phyloP scores from a whole-genome alignment of 495 filamentous ascomycete genomes.

The Annulohypoxylon stygium region DNA sequence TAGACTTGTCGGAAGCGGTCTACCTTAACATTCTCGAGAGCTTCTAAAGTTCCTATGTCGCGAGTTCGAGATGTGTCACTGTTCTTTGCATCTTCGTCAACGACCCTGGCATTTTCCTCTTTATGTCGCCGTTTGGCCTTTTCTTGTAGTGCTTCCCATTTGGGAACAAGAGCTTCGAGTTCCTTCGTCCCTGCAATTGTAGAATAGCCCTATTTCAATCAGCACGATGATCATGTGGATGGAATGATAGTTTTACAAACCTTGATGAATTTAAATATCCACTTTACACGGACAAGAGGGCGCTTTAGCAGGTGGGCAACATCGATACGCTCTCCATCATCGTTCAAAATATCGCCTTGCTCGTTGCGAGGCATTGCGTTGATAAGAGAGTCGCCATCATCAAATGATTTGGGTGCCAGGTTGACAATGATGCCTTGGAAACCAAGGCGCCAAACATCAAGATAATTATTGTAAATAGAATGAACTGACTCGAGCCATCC shows the following conservation, averaged over 20 bases:
- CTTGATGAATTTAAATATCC: constrained; percentile 86
- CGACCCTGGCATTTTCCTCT: constrained; percentile 87
- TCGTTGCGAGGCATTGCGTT: constrained; percentile 80
- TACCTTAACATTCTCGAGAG: constrained; percentile 75
- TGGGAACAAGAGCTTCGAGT: constrained; percentile 46
- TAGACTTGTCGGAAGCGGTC: constrained; percentile 80
- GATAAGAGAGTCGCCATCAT: constrained; percentile 70
- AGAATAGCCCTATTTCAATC: constrained; percentile 47
- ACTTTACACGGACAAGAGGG: constrained; percentile 88
- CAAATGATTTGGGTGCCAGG: constrained; percentile 75
- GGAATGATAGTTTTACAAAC: constrained; percentile 52
- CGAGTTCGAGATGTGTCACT: constrained; percentile 84
- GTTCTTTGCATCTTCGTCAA: constrained; percentile 88
- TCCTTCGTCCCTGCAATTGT: constrained; percentile 38
- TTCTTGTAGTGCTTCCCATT: constrained; percentile 74
- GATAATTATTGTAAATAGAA: constrained; percentile 86
- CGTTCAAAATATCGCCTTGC: constrained; percentile 80
- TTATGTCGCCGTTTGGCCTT: constrained; percentile 82
- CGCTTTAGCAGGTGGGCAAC: constrained; percentile 93
- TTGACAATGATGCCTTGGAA: constrained; percentile 97
- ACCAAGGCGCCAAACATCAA: constrained; percentile 90
- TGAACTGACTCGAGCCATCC: constrained; percentile 83
- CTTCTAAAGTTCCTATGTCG: constrained; percentile 80
- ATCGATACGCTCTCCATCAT: constrained; percentile 89
- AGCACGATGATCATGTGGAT: constrained; percentile 2